A percentile compares a stretch with the other conserved stretches of the same genome.
These are phyloP conservation scores for Lablab purpureus DNA, from an alignment of 306 rosid genomes.

Conservation along the genomic window DNA sequence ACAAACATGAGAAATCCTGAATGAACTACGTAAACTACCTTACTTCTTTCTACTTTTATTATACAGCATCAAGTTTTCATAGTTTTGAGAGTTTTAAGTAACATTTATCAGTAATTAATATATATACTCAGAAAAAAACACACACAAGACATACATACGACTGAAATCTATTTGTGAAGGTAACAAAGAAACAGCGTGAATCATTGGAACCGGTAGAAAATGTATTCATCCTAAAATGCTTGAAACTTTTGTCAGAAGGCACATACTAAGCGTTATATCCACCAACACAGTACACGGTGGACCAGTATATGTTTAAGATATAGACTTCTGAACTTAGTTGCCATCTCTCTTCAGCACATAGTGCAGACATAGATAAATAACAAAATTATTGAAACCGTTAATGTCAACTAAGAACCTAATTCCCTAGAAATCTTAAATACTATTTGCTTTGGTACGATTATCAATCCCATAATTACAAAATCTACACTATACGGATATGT, in stretches of 20 bases:
- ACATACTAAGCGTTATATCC: not conserved
- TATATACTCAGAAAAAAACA: not conserved
- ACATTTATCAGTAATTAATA: not conserved
- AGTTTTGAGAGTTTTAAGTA: not conserved
- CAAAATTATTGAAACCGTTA: not conserved
- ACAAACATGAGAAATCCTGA: not conserved
- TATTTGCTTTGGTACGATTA: not conserved
- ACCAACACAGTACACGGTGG: not conserved
- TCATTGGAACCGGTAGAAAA: not conserved
- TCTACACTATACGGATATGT: not conserved
- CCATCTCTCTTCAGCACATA: not conserved
- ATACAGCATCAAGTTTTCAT: not conserved
- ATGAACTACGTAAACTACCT: not conserved
- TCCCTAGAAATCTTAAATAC: not conserved
- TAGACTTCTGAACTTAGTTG: not conserved
- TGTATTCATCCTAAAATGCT: not conserved
- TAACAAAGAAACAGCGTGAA: not conserved
- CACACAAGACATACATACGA: not conserved
- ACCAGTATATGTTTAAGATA: not conserved
- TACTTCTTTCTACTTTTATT: not conserved
- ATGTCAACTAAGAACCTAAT: not conserved
- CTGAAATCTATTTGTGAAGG: not conserved
- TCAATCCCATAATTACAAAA: slow-evolving; percentile 2
- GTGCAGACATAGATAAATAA: not conserved
- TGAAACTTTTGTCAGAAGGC: not conserved